Percentiles rank a stretch among this genome's conserved stretches.
phyloP scores from a whole-genome alignment of 1,284 basidiomycete genomes.

The Rugiboletus extremiorientalis region DNA sequence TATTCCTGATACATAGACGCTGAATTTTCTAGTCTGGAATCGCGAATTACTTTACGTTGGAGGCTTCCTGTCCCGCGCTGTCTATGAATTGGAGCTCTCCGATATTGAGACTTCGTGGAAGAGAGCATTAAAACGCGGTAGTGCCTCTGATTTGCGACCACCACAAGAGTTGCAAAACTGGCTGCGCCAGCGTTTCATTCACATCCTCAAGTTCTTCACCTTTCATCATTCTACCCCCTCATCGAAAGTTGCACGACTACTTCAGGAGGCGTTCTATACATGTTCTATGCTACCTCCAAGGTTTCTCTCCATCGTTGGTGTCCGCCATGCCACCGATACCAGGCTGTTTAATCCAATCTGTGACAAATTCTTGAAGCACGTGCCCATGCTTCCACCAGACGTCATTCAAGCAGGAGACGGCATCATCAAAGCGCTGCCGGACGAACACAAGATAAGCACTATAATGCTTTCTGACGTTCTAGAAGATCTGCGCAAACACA shows the following conservation, averaged over 20 bases:
- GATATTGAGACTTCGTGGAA: conserved; percentile 54
- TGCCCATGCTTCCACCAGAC: conserved; percentile 73
- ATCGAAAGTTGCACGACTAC: conserved; percentile 65
- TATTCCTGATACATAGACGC: background rate
- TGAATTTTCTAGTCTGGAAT: conserved; percentile 63
- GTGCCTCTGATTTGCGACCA: conserved; percentile 14
- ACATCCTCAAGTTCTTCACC: conserved; percentile 86
- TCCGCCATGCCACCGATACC: conserved; percentile 67
- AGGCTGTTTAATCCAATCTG: conserved; percentile 75
- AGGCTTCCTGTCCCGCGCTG: conserved; percentile 75
- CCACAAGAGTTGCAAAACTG: conserved; percentile 43
- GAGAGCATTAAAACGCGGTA: conserved; percentile 27
- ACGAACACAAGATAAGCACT: conserved; percentile 64
- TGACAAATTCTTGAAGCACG: conserved; percentile 71
- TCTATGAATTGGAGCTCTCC: conserved; percentile 84
- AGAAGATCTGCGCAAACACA: conserved; percentile 66
- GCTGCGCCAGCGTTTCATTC: conserved; percentile 64
- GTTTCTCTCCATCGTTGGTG: conserved; percentile 79
- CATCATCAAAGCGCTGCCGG: conserved; percentile 65
- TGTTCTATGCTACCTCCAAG: conserved; percentile 57
- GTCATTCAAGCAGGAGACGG: conserved; percentile 55
- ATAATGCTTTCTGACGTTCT: conserved; percentile 84
- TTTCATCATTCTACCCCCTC: conserved; percentile 86
- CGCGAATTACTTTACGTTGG: conserved; percentile 82
- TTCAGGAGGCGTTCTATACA: conserved; percentile 79